Conservation (phyloP, 345 rosid genomes). For the Dimocarpus longan region DNA sequence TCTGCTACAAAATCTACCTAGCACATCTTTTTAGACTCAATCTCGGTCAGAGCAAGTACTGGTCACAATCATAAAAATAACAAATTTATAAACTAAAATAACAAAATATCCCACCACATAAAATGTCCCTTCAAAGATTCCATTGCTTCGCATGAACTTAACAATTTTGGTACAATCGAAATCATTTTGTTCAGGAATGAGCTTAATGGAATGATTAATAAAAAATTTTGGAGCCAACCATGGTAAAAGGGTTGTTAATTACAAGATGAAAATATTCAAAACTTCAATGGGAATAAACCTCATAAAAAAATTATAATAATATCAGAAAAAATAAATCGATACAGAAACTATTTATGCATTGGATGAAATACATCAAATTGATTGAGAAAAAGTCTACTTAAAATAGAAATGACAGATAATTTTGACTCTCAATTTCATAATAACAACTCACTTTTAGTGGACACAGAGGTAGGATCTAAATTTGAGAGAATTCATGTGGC, state of each 20-base stretch:
- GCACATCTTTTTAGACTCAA: not conserved
- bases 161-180: not conserved
- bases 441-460: slow-evolving; percentile 13
- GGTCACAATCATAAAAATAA: not conserved
- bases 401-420: not conserved
- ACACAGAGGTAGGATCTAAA: not conserved
- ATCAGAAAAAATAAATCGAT: not conserved
- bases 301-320: not conserved
- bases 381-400: not conserved
- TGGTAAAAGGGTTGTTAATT: not conserved
- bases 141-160: not conserved
- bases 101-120: not conserved
- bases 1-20: not conserved
- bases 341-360: not conserved
- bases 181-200: not conserved
- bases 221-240: not conserved
- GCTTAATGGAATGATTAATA: not conserved
- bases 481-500: slow-evolving; percentile 9
- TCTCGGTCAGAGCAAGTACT: not conserved
- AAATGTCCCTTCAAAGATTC: not conserved
- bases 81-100: not conserved
- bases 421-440: not conserved
- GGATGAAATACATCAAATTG: not conserved
- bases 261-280: slow-evolving; percentile 5
- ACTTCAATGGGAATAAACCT: not conserved